These are phyloP conservation scores for Coemansia javaensis DNA, from an alignment of 192 early-diverging fungal genomes.

Conservation along the genomic window DNA sequence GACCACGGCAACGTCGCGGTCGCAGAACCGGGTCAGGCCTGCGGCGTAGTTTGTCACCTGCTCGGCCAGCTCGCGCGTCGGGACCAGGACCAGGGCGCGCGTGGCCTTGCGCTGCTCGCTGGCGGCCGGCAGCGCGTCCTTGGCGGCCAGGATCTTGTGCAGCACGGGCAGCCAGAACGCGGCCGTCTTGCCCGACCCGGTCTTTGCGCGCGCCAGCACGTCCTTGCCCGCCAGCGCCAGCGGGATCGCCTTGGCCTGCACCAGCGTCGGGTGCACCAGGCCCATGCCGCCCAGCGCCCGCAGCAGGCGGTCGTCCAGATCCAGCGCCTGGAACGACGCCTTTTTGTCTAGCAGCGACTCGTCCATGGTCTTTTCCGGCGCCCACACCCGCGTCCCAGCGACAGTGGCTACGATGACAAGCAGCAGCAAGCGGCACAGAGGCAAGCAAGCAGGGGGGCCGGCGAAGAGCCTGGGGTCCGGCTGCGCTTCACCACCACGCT, in stretches of 20 bases:
- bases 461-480: no score
- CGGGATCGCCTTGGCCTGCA: constrained; percentile 86
- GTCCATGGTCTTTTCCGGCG: constrained; percentile 13
- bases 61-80: constrained; percentile 91
- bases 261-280: constrained; percentile 79
- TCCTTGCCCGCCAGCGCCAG: constrained; percentile 89
- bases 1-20: constrained; percentile 24
- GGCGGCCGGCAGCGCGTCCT: constrained; percentile 51
- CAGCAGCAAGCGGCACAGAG: no score
- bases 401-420: background rate
- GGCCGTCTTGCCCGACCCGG: constrained; percentile 95
- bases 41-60: constrained; percentile 79
- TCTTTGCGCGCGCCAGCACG: constrained; percentile 86
- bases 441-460: no score
- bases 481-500: no score
- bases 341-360: constrained; percentile 50
- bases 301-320: constrained; percentile 82
- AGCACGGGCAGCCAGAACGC: constrained; percentile 89
- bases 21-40: constrained; percentile 70
- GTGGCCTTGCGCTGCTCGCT: constrained; percentile 24
- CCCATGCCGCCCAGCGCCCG: constrained; percentile 81
- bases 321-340: constrained; percentile 58
- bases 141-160: constrained; percentile 79
- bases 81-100: constrained; percentile 79
- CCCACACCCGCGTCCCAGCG: background rate